Evolutionary conservation across 1,284 basidiomycete genomes (phyloP), one percentile per base, ranked within the genome.

Genomic region (Heterobasidion irregulare): DNA sequence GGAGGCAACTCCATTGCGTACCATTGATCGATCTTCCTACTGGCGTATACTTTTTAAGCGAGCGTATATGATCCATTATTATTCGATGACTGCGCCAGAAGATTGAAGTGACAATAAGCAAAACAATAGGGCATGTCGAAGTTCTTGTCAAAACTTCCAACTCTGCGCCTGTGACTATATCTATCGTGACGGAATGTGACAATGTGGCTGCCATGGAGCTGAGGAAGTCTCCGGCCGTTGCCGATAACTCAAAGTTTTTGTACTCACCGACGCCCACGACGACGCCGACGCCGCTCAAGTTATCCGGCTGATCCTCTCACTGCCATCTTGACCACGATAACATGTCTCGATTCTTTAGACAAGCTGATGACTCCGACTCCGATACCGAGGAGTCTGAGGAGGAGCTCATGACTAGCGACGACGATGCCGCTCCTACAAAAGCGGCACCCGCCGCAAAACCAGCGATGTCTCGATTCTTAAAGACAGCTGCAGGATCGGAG

Each of bases 331-430:
- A 41, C 38, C 38, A 41, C 38, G 16, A 47, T n/a, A 41, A 18
- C 56, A 90, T 93, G 90, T 93, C 91, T 58, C 83, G 91, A 68
- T 94, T 94, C 75, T 92, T 92, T 76, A 85, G 87, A 74, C 80
- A 84, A 74, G 88, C 81, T 56, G 86, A 79, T 68, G 89, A 92
- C 69, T 88, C 86, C 56, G 88, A 92, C 67, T 86, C 83, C 47
- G 87, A 90, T 55, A 79, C 83, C 53, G 84, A 86, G 62, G 81
- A 83, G 58, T 90, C 87, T 50, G 86, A 90, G 59, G 89, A 92
- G 71, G 90, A 90, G 74, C 79, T 87, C 67, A 83, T 92, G 72
- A 84, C 81, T 64, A 85, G 82, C 63, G 86, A 79, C 58, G 89
- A 86, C 55, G 89, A 91, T 53, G 76, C 73, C 4, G 72, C 76